Base-by-base conservation (phyloP, 1,139 yeast species). In the Yamadazyma songkhlaensis region DNA sequence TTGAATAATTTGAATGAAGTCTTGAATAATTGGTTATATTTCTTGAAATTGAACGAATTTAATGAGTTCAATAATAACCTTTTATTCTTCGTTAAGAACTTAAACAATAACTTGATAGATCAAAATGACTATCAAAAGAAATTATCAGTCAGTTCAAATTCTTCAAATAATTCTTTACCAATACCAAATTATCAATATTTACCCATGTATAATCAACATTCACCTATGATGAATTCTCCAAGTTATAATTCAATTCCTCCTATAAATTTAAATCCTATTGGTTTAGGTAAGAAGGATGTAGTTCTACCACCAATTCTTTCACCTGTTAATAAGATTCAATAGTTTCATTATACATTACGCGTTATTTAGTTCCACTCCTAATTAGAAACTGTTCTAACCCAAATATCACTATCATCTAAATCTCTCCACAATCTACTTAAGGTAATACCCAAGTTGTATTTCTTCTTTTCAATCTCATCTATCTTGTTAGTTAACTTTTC, bases 381-480 rank as follows among this genome's bases (percentile, higher is more conserved):
- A 27, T 34, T 33, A 2, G 41, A 38, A 6, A 47, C 50, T 12
- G 45, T 31, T 36, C 72, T 57, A 25, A 70, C 74, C 76, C 76
- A 71, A 38, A 70, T 62, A 36, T 67, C 72, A 45, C 64, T 65
- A 39, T 66, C 73, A 39, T 69, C 74, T 39, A 59, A 60, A 25
- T 56, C 71, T 38, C 76, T 54, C 74, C 74, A 67, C 45, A 70
- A 55, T 37, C 76, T 59, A 46, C 74, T 67, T 31, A 71, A 63
- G 25, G 67, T 57, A 25, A 69, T 67, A 0, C 77, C 77, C 46
- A 70, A 57, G 24, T 59, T 57, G 43, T 71, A 70, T 50, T 66
- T 69, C 45, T 65, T 67, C 59, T 66, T 69, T 34, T 63, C 69
- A 29, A 69, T 46, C 44, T 71, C 76, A 44, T 71, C 77, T 40